Evolutionary conservation across 1,139 yeast genomes (phyloP), one percentile per base, ranked within the genome.

Genomic region (Saccharomyces hybrid): DNA sequence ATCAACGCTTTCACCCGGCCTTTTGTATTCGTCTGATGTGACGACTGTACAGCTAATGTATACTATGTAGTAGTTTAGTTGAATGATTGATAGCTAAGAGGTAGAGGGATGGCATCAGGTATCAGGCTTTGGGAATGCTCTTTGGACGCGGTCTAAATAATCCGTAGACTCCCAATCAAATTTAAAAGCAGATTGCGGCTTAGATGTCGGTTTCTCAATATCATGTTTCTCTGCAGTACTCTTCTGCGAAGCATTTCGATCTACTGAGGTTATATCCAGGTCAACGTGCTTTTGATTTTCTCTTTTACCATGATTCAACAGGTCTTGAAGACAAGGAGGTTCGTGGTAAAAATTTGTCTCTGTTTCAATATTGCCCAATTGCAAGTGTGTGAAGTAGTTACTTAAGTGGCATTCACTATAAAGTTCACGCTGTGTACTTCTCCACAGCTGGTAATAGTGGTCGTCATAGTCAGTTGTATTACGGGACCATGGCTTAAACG

Each of bases 401-500:
- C 44, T 16, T 5, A 38, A 38, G 44, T 38, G 44, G 44, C 16
- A 19, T 19, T 38, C 44, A 19, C 13, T 16, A 25, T 38, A 19
- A 19, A 38, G 23, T 19, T 16, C 26, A 11, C 44, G 5, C 23
- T 38, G 26, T 7, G 25, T 19, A 19, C 11, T 9, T 19, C 44
- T 38, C 44, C 44, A 38, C 9, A 16, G n/a, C 16, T 38, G 44
- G 26, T 16, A 19, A 38, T 38, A 38, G n/a, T 6, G 8, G n/a
- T 38, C n/a, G 3, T 38, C 26, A 11, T 38, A 19, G 23, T 38
- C 25, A 19, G 7, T 5, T 3, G 44, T 19, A 16, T 6, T 38
- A 9, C 19, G 44, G 16, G 44, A 38, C 98, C 98, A 93, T 0
- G 99, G 99, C 70, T 93, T 91, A 46, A 67, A 62, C 1, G 80